Percentiles rank a stretch among this genome's conserved stretches.
phyloP scores from a whole-genome alignment of 2,329 filamentous ascomycete genomes.

The Pseudonectria foliicola region DNA sequence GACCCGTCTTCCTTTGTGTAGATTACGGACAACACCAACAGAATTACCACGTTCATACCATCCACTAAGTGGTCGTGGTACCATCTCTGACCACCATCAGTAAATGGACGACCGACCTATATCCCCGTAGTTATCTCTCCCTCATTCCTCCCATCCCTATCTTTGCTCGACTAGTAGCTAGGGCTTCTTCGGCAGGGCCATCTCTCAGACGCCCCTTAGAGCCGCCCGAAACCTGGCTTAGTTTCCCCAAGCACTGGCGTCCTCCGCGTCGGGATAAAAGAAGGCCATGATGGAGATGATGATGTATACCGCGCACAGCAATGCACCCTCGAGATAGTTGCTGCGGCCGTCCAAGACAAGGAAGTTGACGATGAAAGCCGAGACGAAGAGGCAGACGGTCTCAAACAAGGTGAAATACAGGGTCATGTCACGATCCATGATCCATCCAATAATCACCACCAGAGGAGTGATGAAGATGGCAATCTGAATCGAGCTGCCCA shows the following conservation, averaged over 20 bases:
- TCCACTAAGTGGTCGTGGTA: too few species aligned
- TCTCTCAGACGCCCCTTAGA: too few species aligned
- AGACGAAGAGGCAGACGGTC: conserved; percentile 79
- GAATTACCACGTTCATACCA: too few species aligned
- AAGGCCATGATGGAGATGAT: conserved; percentile 62
- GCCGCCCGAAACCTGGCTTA: too few species aligned
- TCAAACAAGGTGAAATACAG: conserved; percentile 86
- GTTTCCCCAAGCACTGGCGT: conserved; percentile 36
- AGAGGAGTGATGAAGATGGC: conserved; percentile 64
- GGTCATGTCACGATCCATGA: conserved; percentile 60
- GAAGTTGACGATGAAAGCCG: conserved; percentile 81
- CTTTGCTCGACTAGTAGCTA: too few species aligned
- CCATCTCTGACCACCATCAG: too few species aligned
- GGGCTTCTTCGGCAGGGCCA: too few species aligned
- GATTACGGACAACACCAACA: too few species aligned
- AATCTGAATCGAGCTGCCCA: conserved; percentile 67
- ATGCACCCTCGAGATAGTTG: conserved; percentile 77
- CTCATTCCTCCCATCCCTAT: too few species aligned
- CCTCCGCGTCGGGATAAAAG: conserved; percentile 51
- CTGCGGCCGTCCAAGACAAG: conserved; percentile 77
- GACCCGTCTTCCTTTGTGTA: too few species aligned
- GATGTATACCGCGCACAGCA: conserved; percentile 59
- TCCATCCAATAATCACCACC: conserved; percentile 66
- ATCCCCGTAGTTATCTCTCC: too few species aligned
- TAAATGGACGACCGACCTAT: too few species aligned